Percentiles rank a stretch among this genome's conserved stretches.
Conservation (phyloP, 371 early-diverging fungal genomes). For the Parasitella parasitica region DNA sequence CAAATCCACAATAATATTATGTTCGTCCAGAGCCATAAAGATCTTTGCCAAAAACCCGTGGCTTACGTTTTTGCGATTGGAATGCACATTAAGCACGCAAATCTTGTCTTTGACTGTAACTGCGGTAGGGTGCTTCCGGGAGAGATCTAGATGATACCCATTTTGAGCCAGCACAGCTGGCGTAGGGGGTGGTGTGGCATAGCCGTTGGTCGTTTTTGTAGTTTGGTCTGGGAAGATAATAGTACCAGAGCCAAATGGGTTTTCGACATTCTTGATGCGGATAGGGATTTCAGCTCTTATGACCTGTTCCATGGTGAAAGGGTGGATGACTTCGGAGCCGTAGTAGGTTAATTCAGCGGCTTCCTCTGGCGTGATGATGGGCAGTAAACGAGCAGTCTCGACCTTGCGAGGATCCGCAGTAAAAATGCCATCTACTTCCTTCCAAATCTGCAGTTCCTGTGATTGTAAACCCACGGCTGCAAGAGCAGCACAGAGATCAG, state of each 20-base stretch:
- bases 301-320: conserved; percentile 99
- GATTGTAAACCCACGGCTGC: conserved; percentile 86
- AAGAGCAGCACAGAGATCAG: conserved; percentile 96
- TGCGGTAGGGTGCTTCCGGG: conserved; percentile 82
- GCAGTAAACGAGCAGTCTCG: conserved; percentile 79
- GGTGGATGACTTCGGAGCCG: conserved; percentile 97
- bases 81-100: conserved; percentile 90
- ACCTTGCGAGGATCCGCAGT: conserved; percentile 98
- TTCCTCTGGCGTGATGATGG: conserved; percentile 97
- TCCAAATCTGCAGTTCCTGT: conserved; percentile 96
- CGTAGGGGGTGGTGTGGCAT: conserved; percentile 56
- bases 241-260: conserved; percentile 88
- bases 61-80: conserved; percentile 89
- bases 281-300: conserved; percentile 93
- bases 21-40: conserved; percentile 82
- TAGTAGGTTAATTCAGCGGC: conserved; percentile 98
- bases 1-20: conserved; percentile 91
- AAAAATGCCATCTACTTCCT: conserved; percentile 98
- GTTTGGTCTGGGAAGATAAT: conserved; percentile 75
- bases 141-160: conserved; percentile 68
- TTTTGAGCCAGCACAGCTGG: conserved; percentile 72
- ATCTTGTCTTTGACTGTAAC: conserved; percentile 97
- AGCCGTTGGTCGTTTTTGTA: conserved; percentile 27
- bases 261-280: conserved; percentile 96
- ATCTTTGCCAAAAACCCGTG: conserved; percentile 96